Conservation (phyloP, 2,329 filamentous ascomycete genomes). For the Aspergillus pseudonomiae region DNA sequence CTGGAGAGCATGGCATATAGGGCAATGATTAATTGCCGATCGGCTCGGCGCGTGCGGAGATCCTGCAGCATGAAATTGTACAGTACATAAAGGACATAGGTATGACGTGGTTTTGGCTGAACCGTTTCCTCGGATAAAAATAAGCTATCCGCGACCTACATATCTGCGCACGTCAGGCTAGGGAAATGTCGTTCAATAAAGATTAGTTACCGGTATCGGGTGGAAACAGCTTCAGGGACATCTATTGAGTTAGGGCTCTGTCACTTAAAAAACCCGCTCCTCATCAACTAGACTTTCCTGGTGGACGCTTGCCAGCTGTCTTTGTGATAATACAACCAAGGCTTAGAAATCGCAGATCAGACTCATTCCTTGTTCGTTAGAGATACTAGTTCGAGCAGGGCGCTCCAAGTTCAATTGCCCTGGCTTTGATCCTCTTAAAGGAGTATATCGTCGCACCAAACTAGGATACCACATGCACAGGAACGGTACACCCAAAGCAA, state of each 20-base stretch:
- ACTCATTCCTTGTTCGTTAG: neutral
- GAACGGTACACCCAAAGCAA: neutral
- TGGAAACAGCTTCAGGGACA: neutral
- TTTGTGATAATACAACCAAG: neutral
- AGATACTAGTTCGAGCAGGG: neutral
- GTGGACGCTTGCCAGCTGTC: neutral
- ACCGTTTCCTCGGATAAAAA: neutral
- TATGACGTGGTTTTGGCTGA: neutral
- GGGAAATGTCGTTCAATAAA: neutral
- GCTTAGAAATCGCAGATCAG: neutral
- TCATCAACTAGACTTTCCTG: neutral
- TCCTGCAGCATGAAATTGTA: constrained; percentile 5
- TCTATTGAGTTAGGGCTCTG: neutral
- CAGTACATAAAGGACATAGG: neutral
- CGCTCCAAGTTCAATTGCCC: neutral
- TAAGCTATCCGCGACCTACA: neutral
- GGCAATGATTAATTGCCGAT: constrained; percentile 3
- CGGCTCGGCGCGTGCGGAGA: constrained; percentile 1
- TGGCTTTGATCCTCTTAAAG: neutral
- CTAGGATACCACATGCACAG: neutral
- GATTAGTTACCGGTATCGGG: neutral
- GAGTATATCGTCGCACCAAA: neutral
- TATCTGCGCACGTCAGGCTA: neutral
- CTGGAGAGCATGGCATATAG: neutral
- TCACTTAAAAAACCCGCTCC: neutral